Conservation (phyloP, 2,329 filamentous ascomycete genomes). For the Periconia macrospinosa region DNA sequence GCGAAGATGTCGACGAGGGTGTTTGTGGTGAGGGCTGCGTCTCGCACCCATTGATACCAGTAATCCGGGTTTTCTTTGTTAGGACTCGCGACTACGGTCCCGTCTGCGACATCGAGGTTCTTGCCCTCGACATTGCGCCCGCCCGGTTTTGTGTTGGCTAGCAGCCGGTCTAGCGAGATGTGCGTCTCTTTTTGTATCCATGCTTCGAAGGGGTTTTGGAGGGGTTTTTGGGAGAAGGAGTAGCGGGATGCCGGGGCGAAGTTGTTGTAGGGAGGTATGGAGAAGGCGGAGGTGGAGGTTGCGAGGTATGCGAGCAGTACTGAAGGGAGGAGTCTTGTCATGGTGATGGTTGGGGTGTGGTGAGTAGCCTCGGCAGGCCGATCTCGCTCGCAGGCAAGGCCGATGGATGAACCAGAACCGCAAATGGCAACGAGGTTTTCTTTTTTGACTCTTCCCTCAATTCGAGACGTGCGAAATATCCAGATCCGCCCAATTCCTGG, state of each 20-base stretch:
- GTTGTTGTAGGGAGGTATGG: constrained; percentile 27
- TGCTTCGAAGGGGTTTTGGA: constrained; percentile 31
- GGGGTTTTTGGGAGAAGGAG: constrained; percentile 27
- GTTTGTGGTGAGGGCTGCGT: constrained; percentile 48
- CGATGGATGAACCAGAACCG: too few relatives aligned
- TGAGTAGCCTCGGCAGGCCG: too few relatives aligned
- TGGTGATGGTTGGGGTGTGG: not conserved
- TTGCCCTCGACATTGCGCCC: constrained; percentile 39
- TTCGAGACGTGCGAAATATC: too few relatives aligned
- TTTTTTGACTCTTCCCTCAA: too few relatives aligned
- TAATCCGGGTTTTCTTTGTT: constrained; percentile 46
- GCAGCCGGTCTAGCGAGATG: constrained; percentile 40
- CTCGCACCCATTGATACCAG: constrained; percentile 50
- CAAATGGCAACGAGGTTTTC: too few relatives aligned
- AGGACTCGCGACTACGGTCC: constrained; percentile 49
- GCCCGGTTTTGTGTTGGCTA: constrained; percentile 48
- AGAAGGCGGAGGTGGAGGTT: constrained; percentile 28
- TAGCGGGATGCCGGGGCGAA: constrained; percentile 21
- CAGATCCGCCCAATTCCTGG: too few relatives aligned
- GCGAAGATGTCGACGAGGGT: constrained; percentile 46
- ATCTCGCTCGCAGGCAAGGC: too few relatives aligned
- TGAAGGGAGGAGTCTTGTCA: not conserved
- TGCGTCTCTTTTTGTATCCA: constrained; percentile 43
- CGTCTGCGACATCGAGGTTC: constrained; percentile 34
- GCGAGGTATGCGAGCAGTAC: constrained; percentile 16